A percentile compares a stretch with the other conserved stretches of the same genome.
These are phyloP conservation scores for Alternaria novae-zelandiae DNA, from an alignment of 2,329 filamentous ascomycete genomes.

Conservation along the genomic window DNA sequence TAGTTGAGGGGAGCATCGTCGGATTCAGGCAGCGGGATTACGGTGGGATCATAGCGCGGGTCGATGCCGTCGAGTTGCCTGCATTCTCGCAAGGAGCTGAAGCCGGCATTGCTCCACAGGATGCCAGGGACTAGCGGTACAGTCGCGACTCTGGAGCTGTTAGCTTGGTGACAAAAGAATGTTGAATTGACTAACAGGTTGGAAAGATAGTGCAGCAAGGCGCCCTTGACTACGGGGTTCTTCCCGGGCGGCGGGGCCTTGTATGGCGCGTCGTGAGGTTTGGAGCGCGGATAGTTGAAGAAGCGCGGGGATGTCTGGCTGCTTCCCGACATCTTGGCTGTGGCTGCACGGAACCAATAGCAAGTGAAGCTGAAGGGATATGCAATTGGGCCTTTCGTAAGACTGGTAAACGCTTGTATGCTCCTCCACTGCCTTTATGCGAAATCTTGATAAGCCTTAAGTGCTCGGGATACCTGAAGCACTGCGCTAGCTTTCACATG, in stretches of 20 bases:
- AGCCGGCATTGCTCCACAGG: constrained; percentile 76
- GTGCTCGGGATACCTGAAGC: background rate
- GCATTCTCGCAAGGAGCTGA: constrained; percentile 63
- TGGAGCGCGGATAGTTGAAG: constrained; percentile 46
- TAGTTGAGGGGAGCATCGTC: constrained; percentile 25
- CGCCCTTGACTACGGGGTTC: constrained; percentile 75
- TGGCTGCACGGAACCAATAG: background rate
- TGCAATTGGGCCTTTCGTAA: background rate
- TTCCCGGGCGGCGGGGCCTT: constrained; percentile 48
- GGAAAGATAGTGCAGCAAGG: constrained; percentile 66
- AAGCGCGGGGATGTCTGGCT: constrained; percentile 27
- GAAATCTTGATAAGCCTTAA: background rate
- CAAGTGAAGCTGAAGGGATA: background rate
- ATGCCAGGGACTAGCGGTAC: constrained; percentile 66
- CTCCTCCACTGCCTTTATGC: background rate
- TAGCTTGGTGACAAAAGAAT: constrained; percentile 17
- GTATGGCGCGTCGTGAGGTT: constrained; percentile 42
- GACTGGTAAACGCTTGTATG: background rate
- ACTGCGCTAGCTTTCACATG: constrained; percentile 2
- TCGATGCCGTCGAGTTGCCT: constrained; percentile 61
- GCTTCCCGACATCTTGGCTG: constrained; percentile 31
- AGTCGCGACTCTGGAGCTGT: constrained; percentile 61
- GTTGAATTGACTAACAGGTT: constrained; percentile 59
- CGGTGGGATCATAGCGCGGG: constrained; percentile 64
- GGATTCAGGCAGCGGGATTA: constrained; percentile 53